A percentile compares a stretch with the other conserved stretches of the same genome.
phyloP scores from a whole-genome alignment of 2,329 filamentous ascomycete species.

The Penicillium frequentans region DNA sequence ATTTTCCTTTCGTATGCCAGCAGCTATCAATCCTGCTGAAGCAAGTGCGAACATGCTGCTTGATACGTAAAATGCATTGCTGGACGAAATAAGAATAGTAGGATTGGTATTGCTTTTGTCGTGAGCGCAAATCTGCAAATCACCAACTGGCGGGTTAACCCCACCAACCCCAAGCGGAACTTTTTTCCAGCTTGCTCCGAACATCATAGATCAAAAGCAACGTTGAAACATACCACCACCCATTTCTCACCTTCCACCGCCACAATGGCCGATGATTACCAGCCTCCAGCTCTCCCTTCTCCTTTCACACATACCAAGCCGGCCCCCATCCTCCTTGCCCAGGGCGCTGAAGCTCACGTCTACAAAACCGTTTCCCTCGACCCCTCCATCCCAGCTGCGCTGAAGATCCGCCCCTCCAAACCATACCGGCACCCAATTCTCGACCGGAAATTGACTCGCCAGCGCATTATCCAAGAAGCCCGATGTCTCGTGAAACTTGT shows the following conservation, averaged over 20 bases:
- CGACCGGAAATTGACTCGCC: constrained; percentile 80
- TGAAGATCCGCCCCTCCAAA: constrained; percentile 91
- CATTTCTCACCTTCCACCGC: neutral
- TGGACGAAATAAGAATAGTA: no score
- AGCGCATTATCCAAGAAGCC: constrained; percentile 85
- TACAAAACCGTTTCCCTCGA: constrained; percentile 82
- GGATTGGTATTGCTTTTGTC: neutral
- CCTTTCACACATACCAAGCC: constrained; percentile 65
- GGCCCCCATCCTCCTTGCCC: constrained; percentile 71
- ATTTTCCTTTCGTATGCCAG: no score
- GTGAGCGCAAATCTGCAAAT: neutral
- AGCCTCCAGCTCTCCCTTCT: constrained; percentile 54
- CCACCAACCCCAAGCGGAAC: constrained; percentile 3
- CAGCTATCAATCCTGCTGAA: no score
- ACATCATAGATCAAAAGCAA: neutral
- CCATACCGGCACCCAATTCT: constrained; percentile 88
- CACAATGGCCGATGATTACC: constrained; percentile 24
- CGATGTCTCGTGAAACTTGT: constrained; percentile 77
- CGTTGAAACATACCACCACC: neutral
- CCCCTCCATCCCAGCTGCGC: constrained; percentile 67
- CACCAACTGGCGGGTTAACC: neutral
- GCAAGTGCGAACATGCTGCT: no score
- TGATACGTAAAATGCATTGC: no score
- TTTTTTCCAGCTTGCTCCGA: constrained; percentile 3
- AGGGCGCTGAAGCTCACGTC: constrained; percentile 93